These are phyloP conservation scores for Rubia peregrina DNA, from an alignment of 305 asterid genomes.

Conservation along the genomic window DNA sequence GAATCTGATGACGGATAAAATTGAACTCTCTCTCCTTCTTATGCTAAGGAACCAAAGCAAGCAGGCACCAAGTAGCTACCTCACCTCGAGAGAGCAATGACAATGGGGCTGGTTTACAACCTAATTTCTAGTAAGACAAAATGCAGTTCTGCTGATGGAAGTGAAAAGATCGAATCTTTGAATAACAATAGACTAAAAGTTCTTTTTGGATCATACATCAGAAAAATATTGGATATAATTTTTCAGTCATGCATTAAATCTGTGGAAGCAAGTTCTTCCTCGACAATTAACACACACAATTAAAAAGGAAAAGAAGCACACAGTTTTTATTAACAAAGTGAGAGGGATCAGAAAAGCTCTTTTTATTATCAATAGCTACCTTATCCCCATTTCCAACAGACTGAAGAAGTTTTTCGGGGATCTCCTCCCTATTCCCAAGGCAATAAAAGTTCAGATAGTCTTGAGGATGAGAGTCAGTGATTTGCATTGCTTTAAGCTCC, in stretches of 20 bases:
- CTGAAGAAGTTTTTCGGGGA: constrained; percentile 31
- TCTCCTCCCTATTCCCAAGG: constrained; percentile 74
- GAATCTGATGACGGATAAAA: neutral
- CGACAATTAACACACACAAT: neutral
- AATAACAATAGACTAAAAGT: neutral
- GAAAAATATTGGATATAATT: neutral
- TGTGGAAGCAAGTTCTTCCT: neutral
- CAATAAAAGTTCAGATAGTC: constrained; percentile 86
- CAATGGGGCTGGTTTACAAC: neutral
- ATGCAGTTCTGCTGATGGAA: neutral
- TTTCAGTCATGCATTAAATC: neutral
- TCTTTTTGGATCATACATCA: neutral
- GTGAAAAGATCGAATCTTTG: neutral
- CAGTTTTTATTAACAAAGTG: neutral
- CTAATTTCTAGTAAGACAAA: neutral
- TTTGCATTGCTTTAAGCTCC: constrained; percentile 60
- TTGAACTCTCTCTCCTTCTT: neutral
- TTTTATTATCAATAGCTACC: constrained; percentile 31
- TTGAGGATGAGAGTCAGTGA: constrained; percentile 48
- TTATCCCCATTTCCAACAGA: constrained; percentile 43
- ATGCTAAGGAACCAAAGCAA: neutral
- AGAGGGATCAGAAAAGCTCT: neutral
- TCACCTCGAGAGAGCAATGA: neutral
- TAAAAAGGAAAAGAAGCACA: neutral
- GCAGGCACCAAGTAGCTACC: neutral